These are phyloP conservation scores for Diaporthe australafricana DNA, from an alignment of 2,329 filamentous ascomycete genomes.

Conservation along the genomic window DNA sequence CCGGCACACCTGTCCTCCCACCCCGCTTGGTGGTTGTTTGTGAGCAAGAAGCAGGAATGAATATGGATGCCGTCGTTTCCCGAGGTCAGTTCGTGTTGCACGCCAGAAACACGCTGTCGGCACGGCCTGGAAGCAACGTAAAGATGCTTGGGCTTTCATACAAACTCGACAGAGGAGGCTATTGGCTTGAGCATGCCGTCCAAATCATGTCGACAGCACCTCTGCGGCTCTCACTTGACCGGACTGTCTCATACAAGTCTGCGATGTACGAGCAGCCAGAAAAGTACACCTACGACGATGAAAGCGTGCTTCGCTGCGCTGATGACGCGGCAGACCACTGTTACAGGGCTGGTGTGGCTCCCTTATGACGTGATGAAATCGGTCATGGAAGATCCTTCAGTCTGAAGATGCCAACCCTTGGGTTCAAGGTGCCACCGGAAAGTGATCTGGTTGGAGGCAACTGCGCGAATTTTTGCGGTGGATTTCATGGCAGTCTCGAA, in stretches of 20 bases:
- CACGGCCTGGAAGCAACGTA: neutral
- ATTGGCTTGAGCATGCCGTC: neutral
- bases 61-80: neutral
- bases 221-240: neutral
- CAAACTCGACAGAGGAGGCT: neutral
- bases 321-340: no score
- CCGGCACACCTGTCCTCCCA: neutral
- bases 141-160: neutral
- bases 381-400: no score
- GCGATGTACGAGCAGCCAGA: accelerated
- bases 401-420: no score
- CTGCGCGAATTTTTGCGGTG: no score
- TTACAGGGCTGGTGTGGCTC: no score
- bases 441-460: no score
- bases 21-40: neutral
- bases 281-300: neutral
- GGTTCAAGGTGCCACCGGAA: no score
- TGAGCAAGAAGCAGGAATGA: neutral
- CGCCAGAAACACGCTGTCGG: neutral
- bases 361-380: no score
- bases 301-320: no score
- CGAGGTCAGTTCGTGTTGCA: neutral
- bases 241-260: neutral
- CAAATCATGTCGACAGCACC: neutral
- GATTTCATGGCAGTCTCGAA: no score